Conservation (phyloP, 768 basidiomycete species). For the Paxillus rubicundulus region DNA sequence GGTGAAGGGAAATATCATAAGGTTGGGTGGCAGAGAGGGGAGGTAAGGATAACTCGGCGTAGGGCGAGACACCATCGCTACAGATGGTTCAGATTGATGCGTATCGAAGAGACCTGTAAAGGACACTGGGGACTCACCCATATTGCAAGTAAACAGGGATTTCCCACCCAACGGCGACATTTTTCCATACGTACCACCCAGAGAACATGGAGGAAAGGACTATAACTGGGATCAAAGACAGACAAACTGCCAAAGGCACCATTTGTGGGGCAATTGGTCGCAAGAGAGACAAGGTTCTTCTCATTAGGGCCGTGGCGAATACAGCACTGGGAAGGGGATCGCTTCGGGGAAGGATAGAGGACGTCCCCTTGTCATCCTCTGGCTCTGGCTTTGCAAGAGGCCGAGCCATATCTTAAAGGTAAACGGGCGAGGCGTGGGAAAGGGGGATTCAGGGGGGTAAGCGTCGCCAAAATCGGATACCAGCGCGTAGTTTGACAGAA, state of each 20-base stretch:
- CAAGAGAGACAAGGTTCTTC: conserved; percentile 31
- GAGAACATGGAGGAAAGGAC: conserved; percentile 60
- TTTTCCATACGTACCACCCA: conserved; percentile 75
- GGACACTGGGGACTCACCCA: conserved; percentile 50
- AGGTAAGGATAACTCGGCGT: conserved; percentile 54
- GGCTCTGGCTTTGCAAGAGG: conserved; percentile 19
- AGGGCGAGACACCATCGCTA: conserved; percentile 66
- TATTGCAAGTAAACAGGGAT: conserved; percentile 72
- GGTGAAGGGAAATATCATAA: conserved; percentile 71
- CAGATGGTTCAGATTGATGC: conserved; percentile 7
- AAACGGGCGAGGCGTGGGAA: too few species aligned
- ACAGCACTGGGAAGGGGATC: conserved; percentile 19
- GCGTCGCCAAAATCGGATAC: too few species aligned
- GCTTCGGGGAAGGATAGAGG: background rate
- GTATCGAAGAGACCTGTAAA: background rate
- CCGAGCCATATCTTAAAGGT: too few species aligned
- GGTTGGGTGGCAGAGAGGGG: conserved; percentile 56
- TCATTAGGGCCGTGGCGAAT: conserved; percentile 21
- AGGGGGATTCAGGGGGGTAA: too few species aligned
- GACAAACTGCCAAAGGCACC: conserved; percentile 62
- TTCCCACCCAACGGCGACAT: conserved; percentile 68
- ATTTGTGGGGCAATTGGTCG: conserved; percentile 59
- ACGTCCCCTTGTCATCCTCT: conserved; percentile 8
- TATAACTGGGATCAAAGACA: conserved; percentile 60
- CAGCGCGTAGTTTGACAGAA: too few species aligned